These are phyloP conservation scores for Boletus smithii DNA, from an alignment of 1,284 basidiomycete genomes.

Conservation along the genomic window DNA sequence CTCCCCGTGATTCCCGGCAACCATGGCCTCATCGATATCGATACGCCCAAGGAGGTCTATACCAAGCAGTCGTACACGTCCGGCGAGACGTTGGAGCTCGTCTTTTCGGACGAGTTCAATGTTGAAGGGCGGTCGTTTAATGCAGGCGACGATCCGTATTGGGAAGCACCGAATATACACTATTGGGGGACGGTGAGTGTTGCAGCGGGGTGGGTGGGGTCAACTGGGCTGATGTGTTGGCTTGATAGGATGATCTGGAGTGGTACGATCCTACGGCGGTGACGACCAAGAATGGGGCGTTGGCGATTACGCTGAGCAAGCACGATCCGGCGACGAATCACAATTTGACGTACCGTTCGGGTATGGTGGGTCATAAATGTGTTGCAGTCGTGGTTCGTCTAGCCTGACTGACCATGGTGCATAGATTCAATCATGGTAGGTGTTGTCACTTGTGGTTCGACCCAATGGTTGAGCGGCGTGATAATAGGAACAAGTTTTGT, in stretches of 20 bases:
- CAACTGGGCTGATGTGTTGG: constrained; percentile 7
- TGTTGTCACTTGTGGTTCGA: constrained; percentile 35
- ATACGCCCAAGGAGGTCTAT: constrained; percentile 65
- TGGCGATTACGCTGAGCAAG: constrained; percentile 54
- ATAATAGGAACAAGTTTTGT: constrained; percentile 64
- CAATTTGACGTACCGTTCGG: constrained; percentile 56
- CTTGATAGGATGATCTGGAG: constrained; percentile 40
- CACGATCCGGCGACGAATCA: constrained; percentile 42
- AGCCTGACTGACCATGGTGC: neutral
- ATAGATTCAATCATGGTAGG: constrained; percentile 40
- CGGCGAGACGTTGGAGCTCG: constrained; percentile 48
- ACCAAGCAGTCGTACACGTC: constrained; percentile 58
- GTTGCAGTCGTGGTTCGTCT: neutral
- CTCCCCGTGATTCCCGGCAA: constrained; percentile 62
- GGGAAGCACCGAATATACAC: constrained; percentile 69
- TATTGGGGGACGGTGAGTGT: constrained; percentile 56
- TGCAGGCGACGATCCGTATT: constrained; percentile 54
- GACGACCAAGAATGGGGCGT: constrained; percentile 59
- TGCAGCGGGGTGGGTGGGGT: neutral
- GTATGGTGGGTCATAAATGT: constrained; percentile 20
- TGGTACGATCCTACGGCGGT: constrained; percentile 66
- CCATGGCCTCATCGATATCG: constrained; percentile 71
- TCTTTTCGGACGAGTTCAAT: constrained; percentile 72
- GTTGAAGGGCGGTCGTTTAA: constrained; percentile 56
- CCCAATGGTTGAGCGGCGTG: constrained; percentile 40